Base-by-base conservation (phyloP, 306 rosid species). In the Malus domestica region DNA sequence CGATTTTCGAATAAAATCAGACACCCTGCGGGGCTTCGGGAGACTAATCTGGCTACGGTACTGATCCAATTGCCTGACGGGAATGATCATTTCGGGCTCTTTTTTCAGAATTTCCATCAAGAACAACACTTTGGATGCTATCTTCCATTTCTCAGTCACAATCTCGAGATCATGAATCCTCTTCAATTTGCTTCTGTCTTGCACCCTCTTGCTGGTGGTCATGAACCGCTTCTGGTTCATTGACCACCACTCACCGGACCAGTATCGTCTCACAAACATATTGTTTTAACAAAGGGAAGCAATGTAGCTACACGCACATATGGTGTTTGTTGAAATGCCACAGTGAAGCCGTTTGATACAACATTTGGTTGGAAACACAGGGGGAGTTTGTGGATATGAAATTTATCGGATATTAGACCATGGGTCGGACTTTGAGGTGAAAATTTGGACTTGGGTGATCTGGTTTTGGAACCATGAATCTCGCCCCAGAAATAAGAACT, bases 111-210 rank as follows among this genome's bases (percentile, higher is more conserved):
- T 58, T 57, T 92, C 98, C 79, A 94, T 85, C 67, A 94, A 59
- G 67, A 86, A 87, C 8, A 91, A 57, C 22, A 86, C 88, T 74
- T 87, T 89, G 63, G 81, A 73, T 12, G 83, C 80, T 65, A 85
- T 76, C 83, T 94, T 92, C 93, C 93, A 86, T 73, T 89, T 89
- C 88, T 90, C 98, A 1, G 90, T 90, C 27, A 76, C 91, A 5
- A 79, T 79, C 67, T 94, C 98, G 22, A 94, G 95, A 10, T 82
- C 88, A 46, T 89, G 90, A 61, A 90, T 82, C 75, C 96, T 81
- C 81, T 90, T 94, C 79, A 74, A 49, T 74, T 77, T 77, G 87
- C 91, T 87, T 70, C 91, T 61, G 66, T 87, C 88, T 52, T 87
- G 90, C 35, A 87, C 87, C 9, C 91, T 74, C 67, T 73, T 87